Percentiles rank a stretch among this genome's conserved stretches.
Conservation (phyloP, 2,329 filamentous ascomycete species). For the Colletotrichum tofieldiae region DNA sequence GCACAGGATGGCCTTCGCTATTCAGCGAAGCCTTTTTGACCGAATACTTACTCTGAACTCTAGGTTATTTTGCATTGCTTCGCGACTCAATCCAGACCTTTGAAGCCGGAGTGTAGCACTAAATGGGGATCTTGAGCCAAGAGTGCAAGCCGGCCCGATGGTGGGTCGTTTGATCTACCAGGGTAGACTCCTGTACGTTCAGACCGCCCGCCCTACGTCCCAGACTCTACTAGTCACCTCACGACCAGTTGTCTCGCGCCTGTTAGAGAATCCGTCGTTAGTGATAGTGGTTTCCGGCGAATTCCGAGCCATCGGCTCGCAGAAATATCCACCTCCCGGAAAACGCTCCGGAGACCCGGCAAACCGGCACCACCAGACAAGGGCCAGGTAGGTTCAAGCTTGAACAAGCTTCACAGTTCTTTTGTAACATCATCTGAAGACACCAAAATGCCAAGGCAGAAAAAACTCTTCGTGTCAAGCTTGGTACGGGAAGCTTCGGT, state of each 20-base stretch:
- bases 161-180: neutral
- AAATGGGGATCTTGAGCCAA: neutral
- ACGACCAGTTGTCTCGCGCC: neutral
- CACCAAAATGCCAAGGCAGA: neutral
- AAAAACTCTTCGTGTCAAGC: neutral
- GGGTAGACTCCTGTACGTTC: neutral
- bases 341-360: neutral
- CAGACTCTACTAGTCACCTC: neutral
- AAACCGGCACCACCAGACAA: neutral
- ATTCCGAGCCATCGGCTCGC: neutral
- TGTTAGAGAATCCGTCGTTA: no score
- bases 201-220: neutral
- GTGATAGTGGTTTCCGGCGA: neutral
- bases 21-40: neutral
- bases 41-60: neutral
- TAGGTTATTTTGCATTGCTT: neutral
- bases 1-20: neutral
- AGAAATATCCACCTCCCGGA: neutral
- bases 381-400: neutral
- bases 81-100: neutral
- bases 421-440: neutral
- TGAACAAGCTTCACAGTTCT: neutral
- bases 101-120: neutral
- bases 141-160: neutral
- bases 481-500: neutral